These are phyloP conservation scores for Pseudonitzschia multistriata DNA, from an alignment of 108 stramenopile genomes.

Conservation along the genomic window DNA sequence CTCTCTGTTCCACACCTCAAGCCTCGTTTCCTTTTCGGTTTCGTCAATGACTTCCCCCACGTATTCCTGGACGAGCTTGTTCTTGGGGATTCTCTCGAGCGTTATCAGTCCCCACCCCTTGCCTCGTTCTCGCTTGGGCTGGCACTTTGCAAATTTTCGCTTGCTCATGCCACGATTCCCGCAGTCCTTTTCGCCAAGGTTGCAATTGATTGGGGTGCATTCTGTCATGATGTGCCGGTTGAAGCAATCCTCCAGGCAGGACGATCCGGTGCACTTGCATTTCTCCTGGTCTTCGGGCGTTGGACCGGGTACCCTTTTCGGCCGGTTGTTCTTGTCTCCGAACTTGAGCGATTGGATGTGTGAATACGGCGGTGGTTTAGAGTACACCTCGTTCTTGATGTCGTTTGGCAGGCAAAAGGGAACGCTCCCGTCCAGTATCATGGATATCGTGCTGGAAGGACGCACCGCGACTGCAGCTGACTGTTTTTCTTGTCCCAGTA, in stretches of 20 bases:
- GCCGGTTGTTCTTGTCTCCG: constrained; percentile 43
- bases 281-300: constrained; percentile 35
- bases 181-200: constrained; percentile 61
- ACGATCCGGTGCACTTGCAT: constrained; percentile 55
- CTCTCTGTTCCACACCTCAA: constrained; percentile 66
- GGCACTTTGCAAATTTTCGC: constrained; percentile 59
- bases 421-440: constrained; percentile 8
- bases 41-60: constrained; percentile 90
- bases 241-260: constrained; percentile 80
- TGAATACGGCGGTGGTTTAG: constrained; percentile 64
- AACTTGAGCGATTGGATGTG: constrained; percentile 59
- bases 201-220: constrained; percentile 84
- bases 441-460: constrained; percentile 13
- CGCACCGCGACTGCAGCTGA: not conserved
- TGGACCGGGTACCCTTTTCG: constrained; percentile 56
- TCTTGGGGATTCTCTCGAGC: constrained; percentile 60
- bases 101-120: constrained; percentile 90
- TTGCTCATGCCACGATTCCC: constrained; percentile 79
- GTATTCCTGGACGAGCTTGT: constrained; percentile 87
- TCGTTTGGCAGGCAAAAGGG: constrained; percentile 65
- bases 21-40: constrained; percentile 62
- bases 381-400: constrained; percentile 67
- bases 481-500: not conserved
- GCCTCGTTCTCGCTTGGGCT: constrained; percentile 76
- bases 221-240: constrained; percentile 75